Conservation (phyloP, 768 basidiomycete species). For the Termitomyces sp. region DNA sequence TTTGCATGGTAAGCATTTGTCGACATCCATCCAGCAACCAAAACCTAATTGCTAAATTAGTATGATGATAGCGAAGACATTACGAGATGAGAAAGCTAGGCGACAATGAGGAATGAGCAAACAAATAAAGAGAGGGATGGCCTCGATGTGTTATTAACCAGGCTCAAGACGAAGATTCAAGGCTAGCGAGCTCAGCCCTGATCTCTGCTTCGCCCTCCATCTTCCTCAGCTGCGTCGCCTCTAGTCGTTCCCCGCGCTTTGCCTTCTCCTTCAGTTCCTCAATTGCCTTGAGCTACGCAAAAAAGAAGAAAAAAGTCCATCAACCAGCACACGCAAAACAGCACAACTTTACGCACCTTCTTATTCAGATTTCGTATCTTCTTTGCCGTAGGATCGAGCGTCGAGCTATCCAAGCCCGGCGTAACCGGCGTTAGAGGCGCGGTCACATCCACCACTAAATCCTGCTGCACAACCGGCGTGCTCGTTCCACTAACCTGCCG, state of each 20-base stretch:
- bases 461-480: conserved; percentile 9
- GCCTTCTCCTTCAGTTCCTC: conserved; percentile 94
- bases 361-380: conserved; percentile 93
- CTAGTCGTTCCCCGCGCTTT: conserved; percentile 84
- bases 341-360: conserved; percentile 54
- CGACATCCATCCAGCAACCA: not conserved
- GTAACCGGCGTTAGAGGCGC: conserved; percentile 40
- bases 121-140: not conserved
- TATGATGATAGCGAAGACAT: conserved; percentile 2
- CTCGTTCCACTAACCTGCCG: conserved; percentile 11
- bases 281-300: conserved; percentile 86
- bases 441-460: conserved; percentile 15
- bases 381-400: conserved; percentile 76
- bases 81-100: not conserved
- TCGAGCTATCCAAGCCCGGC: conserved; percentile 46
- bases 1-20: not conserved
- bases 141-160: not conserved
- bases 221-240: conserved; percentile 95
- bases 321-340: not conserved
- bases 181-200: conserved; percentile 57
- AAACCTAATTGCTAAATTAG: conserved; percentile 3
- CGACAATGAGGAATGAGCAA: not conserved
- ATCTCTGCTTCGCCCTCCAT: conserved; percentile 89
- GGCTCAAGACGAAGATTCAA: not conserved
- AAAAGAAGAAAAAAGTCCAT: not conserved